phyloP scores from a whole-genome alignment of 2,329 filamentous ascomycete species.

The Pseudopithomyces chartarum region DNA sequence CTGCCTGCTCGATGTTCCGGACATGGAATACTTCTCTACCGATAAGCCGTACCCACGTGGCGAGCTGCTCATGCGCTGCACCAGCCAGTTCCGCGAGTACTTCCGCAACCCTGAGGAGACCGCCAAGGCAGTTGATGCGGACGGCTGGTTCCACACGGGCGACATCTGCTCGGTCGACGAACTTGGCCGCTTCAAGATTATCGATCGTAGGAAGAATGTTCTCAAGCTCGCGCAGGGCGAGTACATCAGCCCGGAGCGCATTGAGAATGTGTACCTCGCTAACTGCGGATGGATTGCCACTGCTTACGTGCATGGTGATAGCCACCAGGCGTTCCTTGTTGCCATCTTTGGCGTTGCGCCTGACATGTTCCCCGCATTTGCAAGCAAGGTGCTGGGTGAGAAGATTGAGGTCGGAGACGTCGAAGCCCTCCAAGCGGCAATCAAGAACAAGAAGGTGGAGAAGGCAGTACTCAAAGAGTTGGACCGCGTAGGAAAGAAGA shows the following conservation, averaged over 20 bases:
- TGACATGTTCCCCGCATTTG: conserved; percentile 79
- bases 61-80: conserved; percentile 82
- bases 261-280: conserved; percentile 92
- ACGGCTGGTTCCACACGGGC: conserved; percentile 97
- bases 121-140: conserved; percentile 75
- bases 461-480: conserved; percentile 78
- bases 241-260: conserved; percentile 95
- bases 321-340: conserved; percentile 79
- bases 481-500: conserved; percentile 75
- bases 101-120: conserved; percentile 91
- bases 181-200: conserved; percentile 85
- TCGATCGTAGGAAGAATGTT: conserved; percentile 99
- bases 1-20: conserved; percentile 84
- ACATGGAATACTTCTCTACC: conserved; percentile 88
- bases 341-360: conserved; percentile 88
- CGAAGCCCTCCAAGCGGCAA: conserved; percentile 68
- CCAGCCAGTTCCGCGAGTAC: conserved; percentile 83
- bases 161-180: conserved; percentile 88
- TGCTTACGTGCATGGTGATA: conserved; percentile 90
- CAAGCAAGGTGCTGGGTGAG: conserved; percentile 74
- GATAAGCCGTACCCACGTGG: conserved; percentile 91
- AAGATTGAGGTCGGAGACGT: conserved; percentile 68
- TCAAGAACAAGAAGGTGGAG: conserved; percentile 71
- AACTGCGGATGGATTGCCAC: conserved; percentile 77
- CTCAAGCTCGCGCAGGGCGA: conserved; percentile 97